phyloP scores from a whole-genome alignment of 1,284 basidiomycete species.

The Boletellus deceptivus region DNA sequence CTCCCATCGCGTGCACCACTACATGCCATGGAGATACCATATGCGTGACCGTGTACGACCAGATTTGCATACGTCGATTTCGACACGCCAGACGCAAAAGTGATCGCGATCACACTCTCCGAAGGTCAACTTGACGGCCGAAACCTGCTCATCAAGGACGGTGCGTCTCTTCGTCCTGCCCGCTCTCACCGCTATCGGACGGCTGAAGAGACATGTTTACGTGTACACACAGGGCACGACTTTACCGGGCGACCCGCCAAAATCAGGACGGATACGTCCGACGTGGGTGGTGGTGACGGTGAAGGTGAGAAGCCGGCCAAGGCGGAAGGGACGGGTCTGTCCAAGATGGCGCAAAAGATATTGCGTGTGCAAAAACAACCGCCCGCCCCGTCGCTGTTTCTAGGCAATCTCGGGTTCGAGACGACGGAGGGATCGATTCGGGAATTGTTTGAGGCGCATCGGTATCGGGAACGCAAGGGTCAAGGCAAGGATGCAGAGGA shows the following conservation, averaged over 20 bases:
- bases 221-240: conserved; percentile 55
- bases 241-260: conserved; percentile 63
- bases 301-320: conserved; percentile 28
- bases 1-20: too few relatives aligned
- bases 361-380: conserved; percentile 80
- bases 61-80: conserved; percentile 99
- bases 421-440: conserved; percentile 77
- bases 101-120: conserved; percentile 73
- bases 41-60: conserved; percentile 7
- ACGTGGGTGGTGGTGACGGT: conserved; percentile 9
- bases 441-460: conserved; percentile 68
- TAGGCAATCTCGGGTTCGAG: conserved; percentile 88
- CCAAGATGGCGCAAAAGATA: conserved; percentile 83
- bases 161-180: conserved; percentile 38
- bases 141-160: conserved; percentile 90
- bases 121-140: conserved; percentile 85
- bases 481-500: conserved; percentile 24
- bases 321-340: conserved; percentile 38
- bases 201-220: neutral
- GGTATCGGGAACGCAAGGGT: conserved; percentile 25
- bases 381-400: conserved; percentile 79
- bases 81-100: conserved; percentile 71
- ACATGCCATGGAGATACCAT: neutral
- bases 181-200: too few relatives aligned
- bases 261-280: neutral